Percentiles rank a stretch among this genome's conserved stretches.
Conservation (phyloP, 306 rosid species). For the Casuarina cunninghamiana region DNA sequence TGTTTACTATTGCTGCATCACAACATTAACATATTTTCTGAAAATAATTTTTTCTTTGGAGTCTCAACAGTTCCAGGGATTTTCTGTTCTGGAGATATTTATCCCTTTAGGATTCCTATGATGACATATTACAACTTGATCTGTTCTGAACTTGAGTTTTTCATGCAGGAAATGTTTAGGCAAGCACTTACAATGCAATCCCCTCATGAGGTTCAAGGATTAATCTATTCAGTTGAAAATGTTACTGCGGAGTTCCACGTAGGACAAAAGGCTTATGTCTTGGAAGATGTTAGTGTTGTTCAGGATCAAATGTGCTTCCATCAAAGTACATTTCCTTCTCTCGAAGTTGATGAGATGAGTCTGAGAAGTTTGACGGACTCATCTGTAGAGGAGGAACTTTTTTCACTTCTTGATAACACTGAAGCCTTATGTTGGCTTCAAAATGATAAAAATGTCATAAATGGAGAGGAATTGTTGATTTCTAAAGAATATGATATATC, state of each 20-base stretch:
- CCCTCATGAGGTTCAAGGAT: constrained; percentile 55
- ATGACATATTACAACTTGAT: constrained; percentile 8
- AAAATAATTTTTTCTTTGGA: neutral
- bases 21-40: neutral
- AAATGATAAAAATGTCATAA: constrained; percentile 29
- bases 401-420: constrained; percentile 34
- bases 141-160: constrained; percentile 1
- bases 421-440: constrained; percentile 44
- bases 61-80: constrained; percentile 6
- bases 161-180: constrained; percentile 54
- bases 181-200: constrained; percentile 44
- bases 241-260: constrained; percentile 40
- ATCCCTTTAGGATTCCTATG: constrained; percentile 13
- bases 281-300: constrained; percentile 47
- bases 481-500: constrained; percentile 36
- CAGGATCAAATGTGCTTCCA: constrained; percentile 39
- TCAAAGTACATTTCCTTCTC: constrained; percentile 43
- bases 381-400: constrained; percentile 46
- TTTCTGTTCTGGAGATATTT: constrained; percentile 4
- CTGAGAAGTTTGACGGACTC: constrained; percentile 44
- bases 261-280: constrained; percentile 38
- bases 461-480: constrained; percentile 52
- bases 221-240: constrained; percentile 54
- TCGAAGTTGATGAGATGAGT: constrained; percentile 74
- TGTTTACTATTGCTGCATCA: constrained; percentile 2